Conservation (phyloP, 2,329 filamentous ascomycete species). For the Fusarium devonianum region DNA sequence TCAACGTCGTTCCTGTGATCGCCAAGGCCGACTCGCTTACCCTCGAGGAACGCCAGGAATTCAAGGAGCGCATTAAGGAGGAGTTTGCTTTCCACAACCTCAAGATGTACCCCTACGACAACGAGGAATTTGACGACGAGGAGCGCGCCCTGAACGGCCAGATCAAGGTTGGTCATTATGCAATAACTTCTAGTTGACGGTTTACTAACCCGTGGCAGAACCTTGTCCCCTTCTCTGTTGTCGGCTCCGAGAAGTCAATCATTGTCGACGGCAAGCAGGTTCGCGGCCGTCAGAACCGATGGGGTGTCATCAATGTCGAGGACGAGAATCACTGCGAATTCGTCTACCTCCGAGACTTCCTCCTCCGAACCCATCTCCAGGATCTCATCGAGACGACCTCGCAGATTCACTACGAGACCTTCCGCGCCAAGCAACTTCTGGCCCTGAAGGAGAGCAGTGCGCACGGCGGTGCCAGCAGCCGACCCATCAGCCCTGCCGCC, state of each 20-base stretch:
- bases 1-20: conserved; percentile 98
- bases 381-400: conserved; percentile 99
- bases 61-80: conserved; percentile 99
- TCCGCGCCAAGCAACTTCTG: conserved; percentile 98
- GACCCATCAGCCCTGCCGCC: conserved; percentile 93
- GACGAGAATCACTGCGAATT: conserved; percentile 99
- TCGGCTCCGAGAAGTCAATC: conserved; percentile 97
- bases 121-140: conserved; percentile 97
- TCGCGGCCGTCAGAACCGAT: conserved; percentile 96
- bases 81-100: conserved; percentile 99
- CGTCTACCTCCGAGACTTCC: conserved; percentile 96
- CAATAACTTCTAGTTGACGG: neutral
- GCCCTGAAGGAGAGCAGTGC: conserved; percentile 98
- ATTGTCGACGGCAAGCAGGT: conserved; percentile 98
- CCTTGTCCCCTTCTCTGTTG: conserved; percentile 95
- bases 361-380: conserved; percentile 97
- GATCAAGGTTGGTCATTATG: conserved; percentile 78
- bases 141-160: conserved; percentile 91
- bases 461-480: conserved; percentile 75
- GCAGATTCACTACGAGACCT: conserved; percentile 99
- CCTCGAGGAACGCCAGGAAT: conserved; percentile 90
- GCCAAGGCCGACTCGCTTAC: conserved; percentile 98
- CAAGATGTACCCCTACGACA: conserved; percentile 99
- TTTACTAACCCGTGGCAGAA: conserved; percentile 63
- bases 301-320: conserved; percentile 99